Evolutionary conservation across 768 basidiomycete genomes (phyloP).

Genomic region (Lentinula aciculospora): DNA sequence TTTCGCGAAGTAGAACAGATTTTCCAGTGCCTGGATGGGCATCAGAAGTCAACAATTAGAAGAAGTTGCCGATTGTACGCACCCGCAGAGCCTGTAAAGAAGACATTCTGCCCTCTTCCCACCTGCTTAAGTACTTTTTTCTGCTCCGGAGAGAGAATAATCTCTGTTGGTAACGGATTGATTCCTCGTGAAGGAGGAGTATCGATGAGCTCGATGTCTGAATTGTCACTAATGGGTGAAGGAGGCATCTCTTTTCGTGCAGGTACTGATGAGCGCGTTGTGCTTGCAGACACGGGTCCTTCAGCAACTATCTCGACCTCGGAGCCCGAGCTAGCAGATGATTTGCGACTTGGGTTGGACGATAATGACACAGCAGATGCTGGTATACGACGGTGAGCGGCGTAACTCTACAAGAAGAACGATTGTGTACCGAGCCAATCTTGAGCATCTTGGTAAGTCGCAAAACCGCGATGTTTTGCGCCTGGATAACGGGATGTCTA

Average conservation of each 20-base stretch:
- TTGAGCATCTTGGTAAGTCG: constrained; percentile 36
- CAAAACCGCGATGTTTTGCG: constrained; percentile 50
- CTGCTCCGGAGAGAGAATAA: constrained; percentile 51
- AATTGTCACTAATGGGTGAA: constrained; percentile 1
- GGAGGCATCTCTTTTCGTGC: background rate
- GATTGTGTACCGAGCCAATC: constrained; percentile 38
- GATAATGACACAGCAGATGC: background rate
- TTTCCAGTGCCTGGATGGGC: constrained; percentile 65
- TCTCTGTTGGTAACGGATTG: constrained; percentile 8
- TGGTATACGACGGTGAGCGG: background rate
- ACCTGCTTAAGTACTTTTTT: constrained; percentile 43
- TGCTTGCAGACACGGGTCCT: background rate
- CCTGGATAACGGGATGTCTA: constrained; percentile 51
- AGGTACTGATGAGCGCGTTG: background rate
- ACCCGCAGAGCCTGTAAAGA: constrained; percentile 89
- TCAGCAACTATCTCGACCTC: background rate
- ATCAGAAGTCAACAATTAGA: background rate
- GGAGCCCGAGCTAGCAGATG: background rate
- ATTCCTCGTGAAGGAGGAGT: background rate
- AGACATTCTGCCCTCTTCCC: constrained; percentile 57
- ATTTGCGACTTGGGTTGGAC: background rate
- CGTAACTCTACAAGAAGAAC: background rate
- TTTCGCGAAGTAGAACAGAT: constrained; percentile 72
- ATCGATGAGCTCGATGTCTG: constrained; percentile 11
- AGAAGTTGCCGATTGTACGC: constrained; percentile 6